Evolutionary conservation across 257 asterid species (phyloP).

Genomic region (Solanum chmielewskii): DNA sequence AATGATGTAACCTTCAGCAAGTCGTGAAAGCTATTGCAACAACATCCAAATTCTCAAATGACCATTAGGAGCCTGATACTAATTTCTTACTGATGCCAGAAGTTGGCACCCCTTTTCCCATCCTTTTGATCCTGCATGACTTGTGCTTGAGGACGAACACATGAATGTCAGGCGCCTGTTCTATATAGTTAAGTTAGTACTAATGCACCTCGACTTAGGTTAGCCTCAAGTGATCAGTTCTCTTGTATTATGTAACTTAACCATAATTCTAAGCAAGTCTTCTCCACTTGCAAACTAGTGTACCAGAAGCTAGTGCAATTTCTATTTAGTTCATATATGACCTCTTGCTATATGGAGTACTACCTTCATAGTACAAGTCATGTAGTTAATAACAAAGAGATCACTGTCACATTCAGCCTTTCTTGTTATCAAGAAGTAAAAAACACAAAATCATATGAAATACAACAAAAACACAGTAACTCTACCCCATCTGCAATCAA

Average conservation of each 20-base stretch:
- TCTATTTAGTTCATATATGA: not conserved
- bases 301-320: not conserved
- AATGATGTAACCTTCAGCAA: constrained; percentile 10
- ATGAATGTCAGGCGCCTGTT: not conserved
- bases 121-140: not conserved
- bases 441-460: not conserved
- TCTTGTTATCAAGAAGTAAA: not conserved
- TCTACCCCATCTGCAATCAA: not conserved
- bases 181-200: not conserved
- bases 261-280: not conserved
- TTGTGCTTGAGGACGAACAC: not conserved
- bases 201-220: not conserved
- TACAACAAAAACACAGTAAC: not conserved
- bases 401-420: no score
- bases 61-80: constrained; percentile 9
- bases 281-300: not conserved
- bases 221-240: not conserved
- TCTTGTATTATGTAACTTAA: not conserved
- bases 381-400: no score
- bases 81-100: constrained; percentile 11
- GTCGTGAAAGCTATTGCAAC: constrained; percentile 4
- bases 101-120: not conserved
- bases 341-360: not conserved
- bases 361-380: not conserved
- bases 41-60: not conserved